These are phyloP conservation scores for Cyamopsis tetragonoloba DNA, from an alignment of 306 rosid genomes.

Conservation along the genomic window DNA sequence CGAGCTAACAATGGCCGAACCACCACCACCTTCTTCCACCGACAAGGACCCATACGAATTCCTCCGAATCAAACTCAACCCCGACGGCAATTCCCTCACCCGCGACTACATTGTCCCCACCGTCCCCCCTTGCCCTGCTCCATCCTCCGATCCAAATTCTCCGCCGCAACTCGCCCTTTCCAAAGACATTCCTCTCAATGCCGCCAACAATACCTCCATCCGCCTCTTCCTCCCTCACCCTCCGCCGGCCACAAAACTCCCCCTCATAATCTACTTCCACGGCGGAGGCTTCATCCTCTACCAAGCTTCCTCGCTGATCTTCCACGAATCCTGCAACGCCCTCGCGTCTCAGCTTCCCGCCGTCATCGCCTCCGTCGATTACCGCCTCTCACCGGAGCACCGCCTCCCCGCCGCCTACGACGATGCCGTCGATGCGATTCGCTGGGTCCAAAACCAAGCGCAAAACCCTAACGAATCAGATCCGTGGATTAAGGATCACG, in stretches of 20 bases:
- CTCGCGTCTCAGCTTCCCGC: conserved; percentile 22
- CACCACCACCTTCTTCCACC: conserved; percentile 1
- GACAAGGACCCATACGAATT: conserved; percentile 40
- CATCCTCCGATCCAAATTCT: neutral
- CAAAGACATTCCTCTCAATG: conserved; percentile 53
- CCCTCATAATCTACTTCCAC: conserved; percentile 49
- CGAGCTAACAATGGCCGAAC: conserved; percentile 36
- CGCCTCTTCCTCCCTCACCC: conserved; percentile 63
- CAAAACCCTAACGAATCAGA: conserved; percentile 24
- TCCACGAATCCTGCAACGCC: conserved; percentile 41
- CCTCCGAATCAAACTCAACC: conserved; percentile 47
- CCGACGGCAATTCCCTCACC: conserved; percentile 63
- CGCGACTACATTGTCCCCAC: conserved; percentile 26
- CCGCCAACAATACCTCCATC: conserved; percentile 44
- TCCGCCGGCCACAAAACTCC: conserved; percentile 28
- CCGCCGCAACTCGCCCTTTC: conserved; percentile 33
- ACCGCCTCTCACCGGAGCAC: conserved; percentile 78
- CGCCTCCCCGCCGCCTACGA: conserved; percentile 87
- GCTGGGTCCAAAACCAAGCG: conserved; percentile 46
- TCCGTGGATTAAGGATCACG: conserved; percentile 51
- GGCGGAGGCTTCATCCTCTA: conserved; percentile 83
- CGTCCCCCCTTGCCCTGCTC: conserved; percentile 25
- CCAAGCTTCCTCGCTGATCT: conserved; percentile 44
- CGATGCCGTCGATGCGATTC: conserved; percentile 57
- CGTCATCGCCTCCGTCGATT: conserved; percentile 53